Evolutionary conservation across 495 filamentous ascomycete genomes (phyloP).

Genomic region (Lichina pygmaea): DNA sequence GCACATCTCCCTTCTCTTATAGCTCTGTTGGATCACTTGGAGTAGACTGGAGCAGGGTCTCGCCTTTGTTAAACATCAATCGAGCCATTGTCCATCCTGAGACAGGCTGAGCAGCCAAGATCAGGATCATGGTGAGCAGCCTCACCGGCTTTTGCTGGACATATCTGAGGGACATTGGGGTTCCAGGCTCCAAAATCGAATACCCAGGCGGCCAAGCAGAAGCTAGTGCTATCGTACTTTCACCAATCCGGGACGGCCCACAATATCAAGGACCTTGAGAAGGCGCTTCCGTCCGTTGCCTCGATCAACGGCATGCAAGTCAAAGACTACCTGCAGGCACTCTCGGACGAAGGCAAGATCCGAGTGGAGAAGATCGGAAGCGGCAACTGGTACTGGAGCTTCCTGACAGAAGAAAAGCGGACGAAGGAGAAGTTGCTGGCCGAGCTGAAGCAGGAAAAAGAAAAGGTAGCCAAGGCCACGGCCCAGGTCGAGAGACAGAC

Average conservation of each 20-base stretch:
- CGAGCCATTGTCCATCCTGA: no score
- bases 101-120: no score
- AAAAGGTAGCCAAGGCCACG: slow-evolving; percentile 15
- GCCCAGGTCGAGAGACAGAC: slow-evolving; percentile 10
- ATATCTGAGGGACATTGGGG: no score
- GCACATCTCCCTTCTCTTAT: no score
- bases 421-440: slow-evolving; percentile 19
- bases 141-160: no score
- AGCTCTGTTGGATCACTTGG: no score
- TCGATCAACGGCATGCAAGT: slow-evolving; percentile 43
- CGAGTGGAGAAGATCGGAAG: slow-evolving; percentile 57
- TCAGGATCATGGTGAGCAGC: no score
- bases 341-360: slow-evolving; percentile 36
- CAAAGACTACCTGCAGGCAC: slow-evolving; percentile 37
- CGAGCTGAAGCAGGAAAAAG: slow-evolving; percentile 25
- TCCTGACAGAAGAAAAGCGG: slow-evolving; percentile 33
- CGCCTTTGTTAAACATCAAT: no score
- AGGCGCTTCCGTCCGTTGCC: slow-evolving; percentile 34
- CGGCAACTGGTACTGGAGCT: slow-evolving; percentile 66
- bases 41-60: no score
- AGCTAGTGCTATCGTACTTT: slow-evolving; percentile 34
- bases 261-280: slow-evolving; percentile 52
- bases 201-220: slow-evolving; percentile 30
- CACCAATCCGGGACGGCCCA: slow-evolving; percentile 35
- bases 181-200: slow-evolving; percentile 33